Percentiles rank a stretch among this genome's conserved stretches.
Evolutionary conservation across 345 rosid genomes (phyloP).

Genomic region (Odontarrhena argentea): DNA sequence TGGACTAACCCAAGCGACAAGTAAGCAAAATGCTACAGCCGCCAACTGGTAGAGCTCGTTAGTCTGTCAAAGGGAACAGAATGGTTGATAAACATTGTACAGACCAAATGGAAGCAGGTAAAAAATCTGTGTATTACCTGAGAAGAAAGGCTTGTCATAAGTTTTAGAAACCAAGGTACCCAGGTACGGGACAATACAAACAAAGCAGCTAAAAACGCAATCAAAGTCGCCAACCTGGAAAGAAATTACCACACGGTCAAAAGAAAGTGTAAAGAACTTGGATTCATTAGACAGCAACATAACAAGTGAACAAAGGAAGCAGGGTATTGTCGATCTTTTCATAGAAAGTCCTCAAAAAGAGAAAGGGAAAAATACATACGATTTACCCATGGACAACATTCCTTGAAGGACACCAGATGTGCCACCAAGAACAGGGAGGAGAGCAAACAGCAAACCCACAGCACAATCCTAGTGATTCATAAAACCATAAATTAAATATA

Average conservation of each 20-base stretch:
- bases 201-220: slow-evolving; percentile 71
- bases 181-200: slow-evolving; percentile 71
- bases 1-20: slow-evolving; percentile 92
- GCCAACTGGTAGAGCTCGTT: slow-evolving; percentile 99
- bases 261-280: slow-evolving; percentile 14
- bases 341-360: slow-evolving; percentile 8
- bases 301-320: slow-evolving; percentile 21
- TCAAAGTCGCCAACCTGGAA: slow-evolving; percentile 69
- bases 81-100: slow-evolving; percentile 29
- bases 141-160: slow-evolving; percentile 86
- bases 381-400: slow-evolving; percentile 78
- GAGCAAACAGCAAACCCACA: slow-evolving; percentile 89
- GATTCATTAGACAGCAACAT: not conserved
- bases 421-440: slow-evolving; percentile 95
- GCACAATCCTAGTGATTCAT: slow-evolving; percentile 75
- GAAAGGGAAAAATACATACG: slow-evolving; percentile 50
- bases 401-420: slow-evolving; percentile 87
- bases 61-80: slow-evolving; percentile 61
- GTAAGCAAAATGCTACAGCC: slow-evolving; percentile 92
- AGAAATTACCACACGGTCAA: slow-evolving; percentile 11
- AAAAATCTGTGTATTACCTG: slow-evolving; percentile 50
- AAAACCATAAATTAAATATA: slow-evolving; percentile 14
- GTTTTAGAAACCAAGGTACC: slow-evolving; percentile 84
- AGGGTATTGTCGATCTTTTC: slow-evolving; percentile 1
- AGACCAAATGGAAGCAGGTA: slow-evolving; percentile 15